These are phyloP conservation scores for Debaryomyces castellii DNA, from an alignment of 805 yeast genomes.

Conservation along the genomic window DNA sequence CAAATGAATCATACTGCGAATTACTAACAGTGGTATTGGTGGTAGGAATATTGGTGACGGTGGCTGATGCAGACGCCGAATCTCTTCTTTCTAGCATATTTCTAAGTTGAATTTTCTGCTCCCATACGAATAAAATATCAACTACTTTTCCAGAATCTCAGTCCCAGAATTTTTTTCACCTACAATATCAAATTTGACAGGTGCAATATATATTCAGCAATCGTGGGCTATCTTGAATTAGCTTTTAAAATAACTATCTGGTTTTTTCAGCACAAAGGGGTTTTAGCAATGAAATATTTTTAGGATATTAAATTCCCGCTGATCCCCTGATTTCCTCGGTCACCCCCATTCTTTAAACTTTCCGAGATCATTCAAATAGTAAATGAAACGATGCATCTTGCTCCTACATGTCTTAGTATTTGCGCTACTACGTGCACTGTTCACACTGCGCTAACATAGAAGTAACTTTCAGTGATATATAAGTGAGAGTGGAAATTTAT, in stretches of 20 bases:
- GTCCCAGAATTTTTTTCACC: background rate
- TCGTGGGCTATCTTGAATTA: background rate
- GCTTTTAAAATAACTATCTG: background rate
- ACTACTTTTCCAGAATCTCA: background rate
- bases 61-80: background rate
- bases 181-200: background rate
- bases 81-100: background rate
- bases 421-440: no score
- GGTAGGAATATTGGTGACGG: background rate
- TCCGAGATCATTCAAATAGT: background rate
- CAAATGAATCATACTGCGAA: conserved; percentile 21
- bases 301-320: background rate
- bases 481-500: no score
- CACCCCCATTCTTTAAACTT: background rate
- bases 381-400: no score
- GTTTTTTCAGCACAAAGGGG: background rate
- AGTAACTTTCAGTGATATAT: no score
- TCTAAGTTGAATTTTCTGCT: background rate
- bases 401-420: no score
- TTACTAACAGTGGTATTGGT: background rate
- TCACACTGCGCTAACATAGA: no score
- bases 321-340: conserved; percentile 1
- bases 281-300: background rate
- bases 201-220: background rate
- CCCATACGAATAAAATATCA: background rate